phyloP scores from a whole-genome alignment of 352 stramenopile species.

The Pythium phragmiticola region DNA sequence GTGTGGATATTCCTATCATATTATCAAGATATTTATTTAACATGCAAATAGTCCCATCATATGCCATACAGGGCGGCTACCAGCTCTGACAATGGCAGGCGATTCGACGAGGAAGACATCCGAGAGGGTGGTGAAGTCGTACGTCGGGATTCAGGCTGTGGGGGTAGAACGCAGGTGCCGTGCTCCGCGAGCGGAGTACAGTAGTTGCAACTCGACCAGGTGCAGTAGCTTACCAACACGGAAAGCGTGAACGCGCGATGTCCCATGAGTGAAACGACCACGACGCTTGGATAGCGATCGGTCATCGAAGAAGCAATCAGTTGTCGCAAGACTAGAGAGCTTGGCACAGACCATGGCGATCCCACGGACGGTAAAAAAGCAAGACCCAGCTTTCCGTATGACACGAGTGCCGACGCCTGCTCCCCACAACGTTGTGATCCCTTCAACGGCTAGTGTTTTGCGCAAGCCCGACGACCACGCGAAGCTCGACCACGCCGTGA shows the following conservation, averaged over 20 bases:
- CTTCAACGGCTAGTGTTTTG: background rate
- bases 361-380: background rate
- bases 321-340: background rate
- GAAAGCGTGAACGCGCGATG: background rate
- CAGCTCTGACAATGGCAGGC: slow-evolving; percentile 60
- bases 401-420: background rate
- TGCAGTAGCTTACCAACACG: no score
- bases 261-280: slow-evolving; percentile 1
- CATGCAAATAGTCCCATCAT: background rate
- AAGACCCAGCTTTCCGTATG: background rate
- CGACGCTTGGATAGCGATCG: background rate
- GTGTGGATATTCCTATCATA: background rate
- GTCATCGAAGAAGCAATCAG: background rate
- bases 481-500: slow-evolving; percentile 3
- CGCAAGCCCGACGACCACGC: slow-evolving; percentile 6
- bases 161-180: no score
- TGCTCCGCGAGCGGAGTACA: no score
- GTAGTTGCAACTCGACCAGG: no score
- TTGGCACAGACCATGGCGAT: background rate
- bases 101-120: slow-evolving; percentile 20
- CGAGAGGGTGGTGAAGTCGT: slow-evolving; percentile 17
- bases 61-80: slow-evolving; percentile 24
- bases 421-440: slow-evolving; percentile 8
- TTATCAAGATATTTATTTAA: slow-evolving; percentile 31
- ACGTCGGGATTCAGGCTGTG: slow-evolving; percentile 19